phyloP scores from a whole-genome alignment of 768 basidiomycete genomes.

The Kondoa subrosea region DNA sequence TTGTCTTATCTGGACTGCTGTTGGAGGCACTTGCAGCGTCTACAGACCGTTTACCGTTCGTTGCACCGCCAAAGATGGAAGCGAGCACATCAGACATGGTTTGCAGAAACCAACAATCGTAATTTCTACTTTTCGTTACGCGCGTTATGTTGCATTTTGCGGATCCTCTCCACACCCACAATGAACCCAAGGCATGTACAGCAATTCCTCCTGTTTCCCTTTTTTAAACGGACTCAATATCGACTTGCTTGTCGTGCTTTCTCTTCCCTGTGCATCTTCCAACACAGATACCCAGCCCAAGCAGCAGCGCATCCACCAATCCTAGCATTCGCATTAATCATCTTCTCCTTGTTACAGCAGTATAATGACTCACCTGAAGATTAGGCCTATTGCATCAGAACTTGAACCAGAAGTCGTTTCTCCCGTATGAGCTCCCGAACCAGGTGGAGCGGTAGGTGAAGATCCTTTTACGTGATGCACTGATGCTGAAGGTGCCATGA shows the following conservation, averaged over 20 bases:
- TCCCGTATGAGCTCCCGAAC: neutral
- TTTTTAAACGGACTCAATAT: neutral
- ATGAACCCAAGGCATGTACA: too few relatives aligned
- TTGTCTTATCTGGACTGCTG: neutral
- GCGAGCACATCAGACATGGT: neutral
- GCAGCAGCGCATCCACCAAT: neutral
- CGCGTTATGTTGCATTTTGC: too few relatives aligned
- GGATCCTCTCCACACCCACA: too few relatives aligned
- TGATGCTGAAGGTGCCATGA: neutral
- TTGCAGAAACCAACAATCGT: too few relatives aligned
- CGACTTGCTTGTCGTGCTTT: neutral
- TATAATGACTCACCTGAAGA: neutral
- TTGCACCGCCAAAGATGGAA: neutral
- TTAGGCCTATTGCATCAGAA: constrained; percentile 4
- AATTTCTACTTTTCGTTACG: too few relatives aligned
- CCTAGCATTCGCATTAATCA: neutral
- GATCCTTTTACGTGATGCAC: neutral
- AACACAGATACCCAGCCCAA: neutral
- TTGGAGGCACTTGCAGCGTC: neutral
- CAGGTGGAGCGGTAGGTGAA: neutral
- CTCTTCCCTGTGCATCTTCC: constrained; percentile 3
- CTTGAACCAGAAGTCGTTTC: neutral
- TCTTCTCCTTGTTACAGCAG: neutral
- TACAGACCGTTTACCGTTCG: neutral
- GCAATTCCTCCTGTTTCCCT: too few relatives aligned